These are phyloP conservation scores for Carallia pectinifolia DNA, from an alignment of 345 rosid species.

Conservation along the genomic window DNA sequence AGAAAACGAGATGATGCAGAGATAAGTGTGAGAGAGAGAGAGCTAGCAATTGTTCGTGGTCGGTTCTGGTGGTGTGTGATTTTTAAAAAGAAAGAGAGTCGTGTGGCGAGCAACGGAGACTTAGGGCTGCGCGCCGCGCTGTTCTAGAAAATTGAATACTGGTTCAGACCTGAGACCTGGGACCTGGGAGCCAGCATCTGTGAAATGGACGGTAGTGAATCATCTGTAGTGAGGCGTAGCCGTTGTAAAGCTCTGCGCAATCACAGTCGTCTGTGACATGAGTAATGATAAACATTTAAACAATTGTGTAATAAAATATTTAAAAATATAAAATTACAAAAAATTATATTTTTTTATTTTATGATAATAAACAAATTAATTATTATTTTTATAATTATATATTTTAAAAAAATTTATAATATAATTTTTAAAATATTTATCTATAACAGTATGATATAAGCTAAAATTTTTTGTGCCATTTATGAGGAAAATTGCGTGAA, in stretches of 20 bases:
- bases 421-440: no score
- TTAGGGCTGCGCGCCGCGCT: conserved; percentile 20
- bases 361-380: no score
- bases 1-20: not conserved
- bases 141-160: conserved; percentile 2
- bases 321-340: no score
- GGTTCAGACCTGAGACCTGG: not conserved
- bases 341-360: no score
- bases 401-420: no score
- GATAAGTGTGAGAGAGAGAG: not conserved
- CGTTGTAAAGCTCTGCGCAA: not conserved
- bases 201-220: not conserved
- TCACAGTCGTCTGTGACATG: not conserved
- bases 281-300: no score
- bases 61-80: not conserved
- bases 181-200: not conserved
- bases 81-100: conserved; percentile 2
- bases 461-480: no score
- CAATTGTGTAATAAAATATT: no score
- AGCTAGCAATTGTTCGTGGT: not conserved
- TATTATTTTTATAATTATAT: no score
- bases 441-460: no score
- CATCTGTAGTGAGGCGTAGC: not conserved
- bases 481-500: no score
- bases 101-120: conserved; percentile 18